Conservation (phyloP, 495 filamentous ascomycete species). For the Parathielavia hyrcaniae region DNA sequence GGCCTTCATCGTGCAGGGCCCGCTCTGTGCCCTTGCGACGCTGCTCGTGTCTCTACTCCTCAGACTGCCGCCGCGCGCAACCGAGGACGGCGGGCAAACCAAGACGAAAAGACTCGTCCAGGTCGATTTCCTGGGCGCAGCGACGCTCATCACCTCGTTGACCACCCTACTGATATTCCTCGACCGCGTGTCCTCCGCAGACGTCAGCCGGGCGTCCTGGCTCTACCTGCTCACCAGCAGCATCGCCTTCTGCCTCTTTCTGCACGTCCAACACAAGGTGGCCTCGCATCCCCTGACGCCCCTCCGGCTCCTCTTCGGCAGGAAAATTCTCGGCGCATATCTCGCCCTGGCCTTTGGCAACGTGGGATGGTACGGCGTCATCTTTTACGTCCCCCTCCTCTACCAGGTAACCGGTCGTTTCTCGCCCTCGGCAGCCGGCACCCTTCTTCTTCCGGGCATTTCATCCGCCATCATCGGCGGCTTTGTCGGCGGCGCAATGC, state of each 20-base stretch:
- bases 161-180: neutral
- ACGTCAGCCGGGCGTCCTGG: neutral
- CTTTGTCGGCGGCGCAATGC: neutral
- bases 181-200: neutral
- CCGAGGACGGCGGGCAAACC: neutral
- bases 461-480: neutral
- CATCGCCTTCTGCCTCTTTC: neutral
- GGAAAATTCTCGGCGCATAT: neutral
- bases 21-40: neutral
- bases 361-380: neutral
- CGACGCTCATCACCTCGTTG: neutral
- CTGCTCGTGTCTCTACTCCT: neutral
- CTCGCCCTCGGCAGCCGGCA: neutral
- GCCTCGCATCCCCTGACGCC: neutral
- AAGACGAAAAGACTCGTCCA: neutral
- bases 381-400: slow-evolving; percentile 2
- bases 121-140: neutral
- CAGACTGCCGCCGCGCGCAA: neutral
- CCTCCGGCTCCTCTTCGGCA: neutral
- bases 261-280: neutral
- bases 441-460: neutral
- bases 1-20: neutral
- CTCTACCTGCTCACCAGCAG: neutral
- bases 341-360: neutral
- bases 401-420: neutral